Percentiles rank a stretch among this genome's conserved stretches.
Conservation (phyloP, 2,329 filamentous ascomycete genomes). For the Teratosphaeria epicoccoides region DNA sequence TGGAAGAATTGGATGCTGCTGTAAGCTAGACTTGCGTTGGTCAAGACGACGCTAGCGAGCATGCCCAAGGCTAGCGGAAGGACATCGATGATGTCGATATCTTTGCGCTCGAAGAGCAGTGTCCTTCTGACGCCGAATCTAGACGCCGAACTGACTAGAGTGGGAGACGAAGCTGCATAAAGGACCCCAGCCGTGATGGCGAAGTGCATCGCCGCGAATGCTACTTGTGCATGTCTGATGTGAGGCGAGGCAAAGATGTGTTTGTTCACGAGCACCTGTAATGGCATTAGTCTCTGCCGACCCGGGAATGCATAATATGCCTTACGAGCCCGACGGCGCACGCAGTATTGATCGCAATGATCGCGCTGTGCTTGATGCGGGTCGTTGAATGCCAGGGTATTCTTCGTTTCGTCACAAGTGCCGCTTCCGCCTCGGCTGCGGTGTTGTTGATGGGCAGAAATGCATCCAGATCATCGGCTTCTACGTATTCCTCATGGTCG, state of each 20-base stretch:
- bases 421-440: background rate
- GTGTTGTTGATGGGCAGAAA: background rate
- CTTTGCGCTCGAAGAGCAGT: constrained; percentile 48
- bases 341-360: constrained; percentile 2
- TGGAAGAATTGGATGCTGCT: constrained; percentile 62
- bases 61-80: constrained; percentile 57
- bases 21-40: constrained; percentile 57
- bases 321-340: constrained; percentile 4
- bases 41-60: constrained; percentile 58
- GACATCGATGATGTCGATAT: constrained; percentile 45
- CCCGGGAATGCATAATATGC: background rate
- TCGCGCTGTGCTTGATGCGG: background rate
- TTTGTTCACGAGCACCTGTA: constrained; percentile 59
- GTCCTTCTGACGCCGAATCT: constrained; percentile 37
- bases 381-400: background rate
- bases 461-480: background rate
- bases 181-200: constrained; percentile 54
- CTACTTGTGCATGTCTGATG: constrained; percentile 52
- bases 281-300: background rate
- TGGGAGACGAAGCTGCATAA: constrained; percentile 42
- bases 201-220: constrained; percentile 61
- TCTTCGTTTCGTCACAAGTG: background rate
- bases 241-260: constrained; percentile 55
- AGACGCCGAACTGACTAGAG: background rate
- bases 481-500: background rate